Evolutionary conservation across 78 protist species (phyloP).

Genomic region (Bigelowiella natans): DNA sequence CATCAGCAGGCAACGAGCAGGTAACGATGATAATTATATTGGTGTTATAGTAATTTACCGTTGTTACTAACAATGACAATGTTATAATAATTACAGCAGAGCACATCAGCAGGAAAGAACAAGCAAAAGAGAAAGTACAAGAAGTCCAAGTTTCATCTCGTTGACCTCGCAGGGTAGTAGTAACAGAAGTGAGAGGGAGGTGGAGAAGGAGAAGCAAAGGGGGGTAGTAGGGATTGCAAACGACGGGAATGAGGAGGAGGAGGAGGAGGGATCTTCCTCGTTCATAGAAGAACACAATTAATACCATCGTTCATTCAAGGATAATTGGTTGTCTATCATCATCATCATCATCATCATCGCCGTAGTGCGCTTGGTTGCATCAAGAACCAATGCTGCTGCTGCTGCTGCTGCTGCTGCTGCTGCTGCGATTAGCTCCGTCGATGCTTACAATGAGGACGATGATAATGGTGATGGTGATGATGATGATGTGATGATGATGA

Average conservation of each 20-base stretch:
- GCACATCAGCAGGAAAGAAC: background rate
- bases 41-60: background rate
- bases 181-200: too few relatives aligned
- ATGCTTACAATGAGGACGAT: background rate
- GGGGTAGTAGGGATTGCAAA: background rate
- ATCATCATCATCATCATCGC: too few relatives aligned
- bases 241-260: background rate
- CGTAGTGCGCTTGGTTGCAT: too few relatives aligned
- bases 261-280: too few relatives aligned
- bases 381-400: background rate
- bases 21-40: background rate
- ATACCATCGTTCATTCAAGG: too few relatives aligned
- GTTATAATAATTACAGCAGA: background rate
- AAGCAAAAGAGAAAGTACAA: background rate
- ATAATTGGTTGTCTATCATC: too few relatives aligned
- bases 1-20: too few relatives aligned
- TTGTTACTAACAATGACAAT: background rate
- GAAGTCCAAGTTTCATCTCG: slow-evolving; percentile 23
- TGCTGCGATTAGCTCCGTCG: background rate
- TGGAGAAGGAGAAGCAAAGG: too few relatives aligned
- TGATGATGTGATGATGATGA: background rate
- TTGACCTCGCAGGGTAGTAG: slow-evolving; percentile 41
- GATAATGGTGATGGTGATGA: background rate
- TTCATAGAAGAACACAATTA: too few relatives aligned
- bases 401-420: background rate